Percentiles rank a stretch among this genome's conserved stretches.
phyloP scores from a whole-genome alignment of 495 filamentous ascomycete genomes.

The Penicillium daleae region DNA sequence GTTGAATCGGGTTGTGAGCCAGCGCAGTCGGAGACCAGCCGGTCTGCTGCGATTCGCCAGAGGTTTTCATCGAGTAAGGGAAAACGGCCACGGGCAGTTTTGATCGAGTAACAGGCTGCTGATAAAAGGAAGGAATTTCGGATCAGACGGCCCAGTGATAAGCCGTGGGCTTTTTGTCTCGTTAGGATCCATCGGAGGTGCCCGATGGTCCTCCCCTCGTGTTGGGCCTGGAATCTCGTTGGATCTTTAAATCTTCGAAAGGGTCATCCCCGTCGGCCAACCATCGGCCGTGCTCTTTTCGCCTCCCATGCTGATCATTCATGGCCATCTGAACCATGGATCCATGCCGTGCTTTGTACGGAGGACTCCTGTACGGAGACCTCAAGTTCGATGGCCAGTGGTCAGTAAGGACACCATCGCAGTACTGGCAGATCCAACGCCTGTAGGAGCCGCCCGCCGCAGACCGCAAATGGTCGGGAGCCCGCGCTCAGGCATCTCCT shows the following conservation, averaged over 20 bases:
- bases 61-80: conserved; percentile 30
- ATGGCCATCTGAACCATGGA: conserved; percentile 17
- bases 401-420: neutral
- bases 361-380: neutral
- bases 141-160: conserved; percentile 18
- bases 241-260: neutral
- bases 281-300: conserved; percentile 6
- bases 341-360: conserved; percentile 3
- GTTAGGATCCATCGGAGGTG: conserved; percentile 38
- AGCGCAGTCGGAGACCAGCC: conserved; percentile 12
- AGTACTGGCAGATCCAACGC: neutral
- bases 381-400: neutral
- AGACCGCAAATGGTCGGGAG: neutral
- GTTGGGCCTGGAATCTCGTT: conserved; percentile 1
- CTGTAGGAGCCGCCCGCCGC: conserved; percentile 4
- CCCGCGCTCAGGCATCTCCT: conserved; percentile 8
- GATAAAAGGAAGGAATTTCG: conserved; percentile 15
- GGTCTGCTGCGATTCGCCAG: neutral
- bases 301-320: neutral
- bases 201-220: conserved; percentile 19
- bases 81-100: conserved; percentile 24
- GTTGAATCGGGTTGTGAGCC: neutral
- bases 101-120: conserved; percentile 29
- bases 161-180: conserved; percentile 9
- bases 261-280: conserved; percentile 12